Percentiles rank a stretch among this genome's conserved stretches.
phyloP scores from a whole-genome alignment of 305 asterid genomes.

The Plantago coronopus region DNA sequence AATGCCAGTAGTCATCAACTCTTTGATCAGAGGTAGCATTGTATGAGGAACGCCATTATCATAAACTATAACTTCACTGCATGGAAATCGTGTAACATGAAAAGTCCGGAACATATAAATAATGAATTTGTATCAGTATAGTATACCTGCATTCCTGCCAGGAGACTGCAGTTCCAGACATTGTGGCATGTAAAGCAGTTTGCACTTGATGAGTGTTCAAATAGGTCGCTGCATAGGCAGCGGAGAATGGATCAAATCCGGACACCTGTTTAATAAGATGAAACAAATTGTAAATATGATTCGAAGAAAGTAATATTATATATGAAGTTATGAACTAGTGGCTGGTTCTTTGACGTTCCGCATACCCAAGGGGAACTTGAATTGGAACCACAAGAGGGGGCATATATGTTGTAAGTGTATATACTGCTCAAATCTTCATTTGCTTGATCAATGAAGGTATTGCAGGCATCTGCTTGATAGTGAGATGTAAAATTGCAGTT shows the following conservation, averaged over 20 bases:
- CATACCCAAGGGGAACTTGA: constrained; percentile 17
- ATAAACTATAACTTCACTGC: constrained; percentile 8
- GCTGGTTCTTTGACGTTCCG: background rate
- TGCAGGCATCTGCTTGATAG: constrained; percentile 18
- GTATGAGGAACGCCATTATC: constrained; percentile 25
- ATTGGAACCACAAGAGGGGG: constrained; percentile 29
- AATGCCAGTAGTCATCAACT: constrained; percentile 36
- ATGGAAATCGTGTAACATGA: background rate
- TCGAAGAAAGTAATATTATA: background rate
- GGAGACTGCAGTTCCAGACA: too few species aligned
- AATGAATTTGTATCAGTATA: background rate
- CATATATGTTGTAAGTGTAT: constrained; percentile 28
- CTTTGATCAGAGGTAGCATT: constrained; percentile 31
- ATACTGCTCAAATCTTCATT: constrained; percentile 6
- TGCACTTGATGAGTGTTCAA: constrained; percentile 31
- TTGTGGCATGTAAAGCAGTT: constrained; percentile 30
- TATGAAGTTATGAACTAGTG: constrained; percentile 21
- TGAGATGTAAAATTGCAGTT: constrained; percentile 24
- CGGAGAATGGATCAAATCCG: constrained; percentile 32
- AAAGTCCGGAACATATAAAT: background rate
- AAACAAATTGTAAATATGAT: background rate
- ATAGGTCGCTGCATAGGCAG: constrained; percentile 24
- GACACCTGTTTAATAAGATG: constrained; percentile 7
- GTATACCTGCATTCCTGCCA: too few species aligned
- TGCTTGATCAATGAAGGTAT: constrained; percentile 18